Evolutionary conservation across 345 rosid genomes (phyloP).

Genomic region (Citrus trifoliata): DNA sequence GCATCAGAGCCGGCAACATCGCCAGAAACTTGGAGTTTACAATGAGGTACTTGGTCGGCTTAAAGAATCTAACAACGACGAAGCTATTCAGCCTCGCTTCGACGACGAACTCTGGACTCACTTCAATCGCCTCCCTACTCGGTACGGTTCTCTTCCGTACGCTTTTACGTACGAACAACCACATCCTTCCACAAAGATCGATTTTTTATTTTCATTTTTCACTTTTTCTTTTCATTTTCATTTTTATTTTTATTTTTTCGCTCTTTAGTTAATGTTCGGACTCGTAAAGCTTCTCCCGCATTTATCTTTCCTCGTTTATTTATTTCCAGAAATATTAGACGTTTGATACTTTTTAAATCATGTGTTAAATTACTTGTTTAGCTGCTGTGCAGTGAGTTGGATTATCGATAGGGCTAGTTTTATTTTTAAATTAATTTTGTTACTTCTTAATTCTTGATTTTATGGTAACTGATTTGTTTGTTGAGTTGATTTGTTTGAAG

Average conservation of each 20-base stretch:
- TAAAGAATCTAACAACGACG: conserved; percentile 42
- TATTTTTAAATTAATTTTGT: not conserved
- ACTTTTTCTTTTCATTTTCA: not conserved
- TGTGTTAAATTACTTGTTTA: not conserved
- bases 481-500: conserved; percentile 29
- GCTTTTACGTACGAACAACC: not conserved
- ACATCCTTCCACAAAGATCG: not conserved
- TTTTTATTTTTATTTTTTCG: not conserved
- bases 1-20: conserved; percentile 45
- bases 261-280: not conserved
- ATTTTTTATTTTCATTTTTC: not conserved
- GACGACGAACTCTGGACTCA: conserved; percentile 88
- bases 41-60: conserved; percentile 73
- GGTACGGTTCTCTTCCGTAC: conserved; percentile 38
- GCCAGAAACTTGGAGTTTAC: conserved; percentile 65
- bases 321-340: not conserved
- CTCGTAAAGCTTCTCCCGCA: not conserved
- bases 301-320: not conserved
- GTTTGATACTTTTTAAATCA: not conserved
- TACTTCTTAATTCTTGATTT: not conserved
- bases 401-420: not conserved
- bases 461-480: not conserved
- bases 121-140: conserved; percentile 84
- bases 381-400: not conserved
- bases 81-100: conserved; percentile 59